Conservation (phyloP, 495 filamentous ascomycete genomes). For the Xylaria acuta region DNA sequence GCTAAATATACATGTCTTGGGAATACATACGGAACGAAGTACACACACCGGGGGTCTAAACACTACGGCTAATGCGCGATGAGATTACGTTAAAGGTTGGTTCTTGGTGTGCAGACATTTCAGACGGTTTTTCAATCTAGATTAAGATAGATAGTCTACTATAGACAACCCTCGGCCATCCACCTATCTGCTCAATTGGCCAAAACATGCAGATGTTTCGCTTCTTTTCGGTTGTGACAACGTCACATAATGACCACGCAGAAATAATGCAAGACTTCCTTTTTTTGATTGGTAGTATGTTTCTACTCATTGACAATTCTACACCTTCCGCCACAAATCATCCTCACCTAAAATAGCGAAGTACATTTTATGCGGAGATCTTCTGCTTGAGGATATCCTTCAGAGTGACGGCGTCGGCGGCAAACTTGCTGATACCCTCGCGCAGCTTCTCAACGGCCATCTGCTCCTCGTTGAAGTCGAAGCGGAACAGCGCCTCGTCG, state of each 20-base stretch:
- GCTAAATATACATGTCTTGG: neutral
- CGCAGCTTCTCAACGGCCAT: constrained; percentile 99
- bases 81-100: constrained; percentile 6
- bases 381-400: constrained; percentile 91
- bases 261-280: neutral
- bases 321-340: neutral
- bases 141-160: constrained; percentile 10
- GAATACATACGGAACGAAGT: neutral
- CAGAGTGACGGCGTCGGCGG: constrained; percentile 90
- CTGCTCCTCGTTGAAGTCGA: constrained; percentile 98
- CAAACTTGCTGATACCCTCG: constrained; percentile 99
- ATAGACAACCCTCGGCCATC: neutral
- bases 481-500: constrained; percentile 90
- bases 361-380: constrained; percentile 57
- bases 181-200: neutral
- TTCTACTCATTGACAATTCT: neutral
- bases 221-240: neutral
- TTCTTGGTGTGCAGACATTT: neutral
- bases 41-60: neutral
- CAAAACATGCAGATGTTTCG: neutral
- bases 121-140: constrained; percentile 8
- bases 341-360: neutral
- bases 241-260: neutral
- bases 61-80: neutral
- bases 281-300: neutral